A percentile compares a stretch with the other conserved stretches of the same genome.
These are phyloP conservation scores for Elsinoe fawcettii DNA, from an alignment of 2,329 filamentous ascomycete genomes.

Conservation along the genomic window DNA sequence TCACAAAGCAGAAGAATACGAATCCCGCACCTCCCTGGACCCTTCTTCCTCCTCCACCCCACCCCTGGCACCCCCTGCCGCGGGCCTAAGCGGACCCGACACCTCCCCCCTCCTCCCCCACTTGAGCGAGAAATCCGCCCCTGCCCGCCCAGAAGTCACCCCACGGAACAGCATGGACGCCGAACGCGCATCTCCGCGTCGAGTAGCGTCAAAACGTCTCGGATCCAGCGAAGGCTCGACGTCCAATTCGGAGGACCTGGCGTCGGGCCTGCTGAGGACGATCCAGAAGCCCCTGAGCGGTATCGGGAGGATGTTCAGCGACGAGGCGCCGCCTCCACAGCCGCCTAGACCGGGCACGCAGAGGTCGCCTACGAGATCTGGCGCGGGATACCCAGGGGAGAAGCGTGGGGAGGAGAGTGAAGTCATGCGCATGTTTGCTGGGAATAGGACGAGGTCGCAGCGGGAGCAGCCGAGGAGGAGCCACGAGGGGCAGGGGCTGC, in stretches of 20 bases:
- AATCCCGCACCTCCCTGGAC: slow-evolving; percentile 22
- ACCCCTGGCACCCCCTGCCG: slow-evolving; percentile 23
- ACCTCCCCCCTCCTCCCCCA: slow-evolving; percentile 37
- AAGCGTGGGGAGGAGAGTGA: slow-evolving; percentile 15
- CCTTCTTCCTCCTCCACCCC: slow-evolving; percentile 16
- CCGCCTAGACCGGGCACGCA: slow-evolving; percentile 30
- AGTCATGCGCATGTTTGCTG: slow-evolving; percentile 15
- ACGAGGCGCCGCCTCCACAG: slow-evolving; percentile 39
- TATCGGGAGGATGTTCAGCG: slow-evolving; percentile 91
- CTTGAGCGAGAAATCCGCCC: slow-evolving; percentile 42
- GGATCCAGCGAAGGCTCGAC: neutral
- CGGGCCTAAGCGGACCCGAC: slow-evolving; percentile 21
- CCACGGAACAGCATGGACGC: slow-evolving; percentile 53
- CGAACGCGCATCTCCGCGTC: slow-evolving; percentile 50
- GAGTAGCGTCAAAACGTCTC: slow-evolving; percentile 47
- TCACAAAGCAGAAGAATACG: slow-evolving; percentile 55
- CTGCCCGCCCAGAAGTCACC: slow-evolving; percentile 50
- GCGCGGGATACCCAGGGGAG: slow-evolving; percentile 21
- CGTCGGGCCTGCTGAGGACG: slow-evolving; percentile 75
- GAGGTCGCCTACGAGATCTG: slow-evolving; percentile 34
- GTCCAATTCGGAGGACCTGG: slow-evolving; percentile 37
- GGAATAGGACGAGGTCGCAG: slow-evolving; percentile 13
- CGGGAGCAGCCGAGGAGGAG: slow-evolving; percentile 14
- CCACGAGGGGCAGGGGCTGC: neutral
- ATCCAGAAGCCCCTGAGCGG: slow-evolving; percentile 87